Percentiles rank a stretch among this genome's conserved stretches.
These are phyloP conservation scores for Stemphylium vesicarium DNA, from an alignment of 2,329 filamentous ascomycete species.

Conservation along the genomic window DNA sequence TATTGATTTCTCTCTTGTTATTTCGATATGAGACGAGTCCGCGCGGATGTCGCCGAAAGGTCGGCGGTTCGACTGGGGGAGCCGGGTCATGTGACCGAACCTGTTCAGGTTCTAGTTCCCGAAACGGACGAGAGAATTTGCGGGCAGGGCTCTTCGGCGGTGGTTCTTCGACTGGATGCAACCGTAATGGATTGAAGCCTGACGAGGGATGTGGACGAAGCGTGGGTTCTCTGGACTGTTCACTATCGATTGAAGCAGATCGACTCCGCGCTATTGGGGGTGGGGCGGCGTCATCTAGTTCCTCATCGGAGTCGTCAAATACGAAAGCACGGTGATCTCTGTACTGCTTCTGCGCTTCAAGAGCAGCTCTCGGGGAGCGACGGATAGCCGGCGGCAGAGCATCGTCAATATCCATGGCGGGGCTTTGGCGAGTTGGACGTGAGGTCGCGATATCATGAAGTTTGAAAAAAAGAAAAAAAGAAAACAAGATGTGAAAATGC, in stretches of 20 bases:
- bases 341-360: constrained; percentile 22
- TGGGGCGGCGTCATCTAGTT: constrained; percentile 26
- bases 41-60: constrained; percentile 17
- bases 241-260: constrained; percentile 13
- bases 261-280: constrained; percentile 25
- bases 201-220: constrained; percentile 14
- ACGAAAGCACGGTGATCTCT: constrained; percentile 15
- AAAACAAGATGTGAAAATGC: constrained; percentile 2
- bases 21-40: constrained; percentile 29
- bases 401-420: constrained; percentile 25
- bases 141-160: constrained; percentile 11
- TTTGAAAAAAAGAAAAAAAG: constrained; percentile 10
- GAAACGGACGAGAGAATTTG: constrained; percentile 30
- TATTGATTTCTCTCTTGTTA: constrained; percentile 19
- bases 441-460: constrained; percentile 1
- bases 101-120: constrained; percentile 15
- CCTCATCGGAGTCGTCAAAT: constrained; percentile 17
- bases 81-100: constrained; percentile 11
- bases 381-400: constrained; percentile 25
- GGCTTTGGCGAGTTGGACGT: constrained; percentile 8
- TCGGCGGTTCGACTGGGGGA: constrained; percentile 15
- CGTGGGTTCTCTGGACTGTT: background rate
- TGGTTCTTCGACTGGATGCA: constrained; percentile 22
- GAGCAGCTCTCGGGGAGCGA: constrained; percentile 26
- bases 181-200: constrained; percentile 28